These are phyloP conservation scores for Straminergon stramineum DNA, from an alignment of 225 moss, liverwort and hornwort species.

Conservation along the genomic window DNA sequence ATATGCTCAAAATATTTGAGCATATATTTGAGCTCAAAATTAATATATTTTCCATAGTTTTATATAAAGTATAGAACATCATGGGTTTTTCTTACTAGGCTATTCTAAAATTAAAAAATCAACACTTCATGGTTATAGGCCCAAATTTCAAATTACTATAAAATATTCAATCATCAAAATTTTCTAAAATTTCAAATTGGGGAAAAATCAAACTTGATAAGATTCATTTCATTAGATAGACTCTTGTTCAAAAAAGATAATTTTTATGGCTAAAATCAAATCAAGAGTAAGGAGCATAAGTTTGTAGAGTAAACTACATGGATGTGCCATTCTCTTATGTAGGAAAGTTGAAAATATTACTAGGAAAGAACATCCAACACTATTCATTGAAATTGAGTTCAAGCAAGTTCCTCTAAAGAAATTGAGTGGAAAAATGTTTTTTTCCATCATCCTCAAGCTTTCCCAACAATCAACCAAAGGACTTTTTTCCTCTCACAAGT, in stretches of 20 bases:
- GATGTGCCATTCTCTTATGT: neutral
- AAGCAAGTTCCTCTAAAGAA: neutral
- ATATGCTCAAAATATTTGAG: no score
- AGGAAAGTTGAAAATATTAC: no score
- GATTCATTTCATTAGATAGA: no score
- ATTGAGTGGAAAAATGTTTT: neutral
- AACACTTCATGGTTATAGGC: accelerated
- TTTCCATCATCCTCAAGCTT: neutral
- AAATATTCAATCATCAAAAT: neutral
- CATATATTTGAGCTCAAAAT: no score
- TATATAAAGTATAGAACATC: neutral
- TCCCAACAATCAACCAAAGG: neutral
- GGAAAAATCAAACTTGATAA: no score
- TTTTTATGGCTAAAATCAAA: neutral
- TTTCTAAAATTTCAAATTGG: neutral
- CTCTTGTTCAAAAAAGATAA: neutral
- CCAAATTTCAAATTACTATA: neutral
- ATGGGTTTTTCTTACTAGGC: neutral
- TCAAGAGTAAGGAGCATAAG: neutral
- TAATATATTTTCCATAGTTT: no score
- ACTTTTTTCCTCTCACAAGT: accelerated
- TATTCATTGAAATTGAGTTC: neutral
- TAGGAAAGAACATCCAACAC: neutral
- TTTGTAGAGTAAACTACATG: accelerated
- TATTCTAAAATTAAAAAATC: neutral